These are phyloP conservation scores for Phlyctochytrium arcticum DNA, from an alignment of 192 early-diverging fungal genomes.

Conservation along the genomic window DNA sequence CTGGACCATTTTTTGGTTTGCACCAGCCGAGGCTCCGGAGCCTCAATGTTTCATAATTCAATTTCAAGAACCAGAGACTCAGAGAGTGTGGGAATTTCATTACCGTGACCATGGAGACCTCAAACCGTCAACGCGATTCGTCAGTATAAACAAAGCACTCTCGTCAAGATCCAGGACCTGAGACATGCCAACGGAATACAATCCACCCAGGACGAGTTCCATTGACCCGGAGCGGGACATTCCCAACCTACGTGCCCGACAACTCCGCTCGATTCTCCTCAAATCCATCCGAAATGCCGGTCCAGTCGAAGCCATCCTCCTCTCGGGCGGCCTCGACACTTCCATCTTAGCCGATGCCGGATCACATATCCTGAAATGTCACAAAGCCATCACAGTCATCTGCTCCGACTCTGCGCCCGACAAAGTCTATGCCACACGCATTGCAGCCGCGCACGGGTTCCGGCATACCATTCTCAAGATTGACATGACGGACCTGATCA, in stretches of 20 bases:
- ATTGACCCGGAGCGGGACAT: not conserved
- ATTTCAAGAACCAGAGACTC: not conserved
- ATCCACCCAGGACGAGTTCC: no score
- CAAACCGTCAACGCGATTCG: not conserved
- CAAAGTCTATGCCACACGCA: conserved; percentile 43
- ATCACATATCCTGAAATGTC: conserved; percentile 25
- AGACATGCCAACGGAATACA: no score
- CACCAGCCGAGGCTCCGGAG: no score
- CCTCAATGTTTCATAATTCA: not conserved
- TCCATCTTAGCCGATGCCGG: conserved; percentile 55
- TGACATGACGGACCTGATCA: conserved; percentile 30
- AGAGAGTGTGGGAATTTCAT: not conserved
- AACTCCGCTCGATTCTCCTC: not conserved
- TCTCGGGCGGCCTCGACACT: conserved; percentile 70
- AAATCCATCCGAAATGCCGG: not conserved
- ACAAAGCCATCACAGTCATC: conserved; percentile 50
- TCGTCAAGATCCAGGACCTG: not conserved
- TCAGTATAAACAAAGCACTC: not conserved
- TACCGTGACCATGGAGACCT: not conserved
- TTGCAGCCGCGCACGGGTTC: conserved; percentile 43
- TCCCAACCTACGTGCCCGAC: not conserved
- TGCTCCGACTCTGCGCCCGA: conserved; percentile 32
- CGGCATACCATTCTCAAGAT: conserved; percentile 46
- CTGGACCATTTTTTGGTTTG: no score
- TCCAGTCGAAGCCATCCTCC: conserved; percentile 27